These are phyloP conservation scores for Geoglossum cookeanum DNA, from an alignment of 2,329 filamentous ascomycete genomes.

Conservation along the genomic window DNA sequence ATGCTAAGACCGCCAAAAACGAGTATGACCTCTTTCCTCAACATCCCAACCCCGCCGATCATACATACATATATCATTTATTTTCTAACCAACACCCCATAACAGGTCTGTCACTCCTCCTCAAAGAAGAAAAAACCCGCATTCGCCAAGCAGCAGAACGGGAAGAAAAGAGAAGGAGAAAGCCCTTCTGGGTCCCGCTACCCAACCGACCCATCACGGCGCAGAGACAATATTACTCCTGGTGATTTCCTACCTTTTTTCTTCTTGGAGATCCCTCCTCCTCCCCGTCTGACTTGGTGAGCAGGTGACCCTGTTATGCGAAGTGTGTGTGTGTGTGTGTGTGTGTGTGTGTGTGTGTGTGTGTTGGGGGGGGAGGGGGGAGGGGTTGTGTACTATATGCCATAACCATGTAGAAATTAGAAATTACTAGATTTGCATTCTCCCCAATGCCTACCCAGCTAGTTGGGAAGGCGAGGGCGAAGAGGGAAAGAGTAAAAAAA, in stretches of 20 bases:
- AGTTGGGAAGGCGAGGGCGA: too few relatives aligned
- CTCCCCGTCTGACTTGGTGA: too few relatives aligned
- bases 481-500: too few relatives aligned
- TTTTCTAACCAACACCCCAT: neutral
- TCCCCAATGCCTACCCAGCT: too few relatives aligned
- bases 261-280: too few relatives aligned
- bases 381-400: too few relatives aligned
- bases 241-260: slow-evolving; percentile 33
- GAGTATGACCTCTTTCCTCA: slow-evolving; percentile 33
- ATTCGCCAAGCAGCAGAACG: slow-evolving; percentile 64
- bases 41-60: neutral
- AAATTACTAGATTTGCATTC: too few relatives aligned
- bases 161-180: slow-evolving; percentile 52
- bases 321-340: too few relatives aligned
- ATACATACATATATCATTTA: neutral
- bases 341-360: too few relatives aligned
- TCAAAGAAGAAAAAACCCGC: slow-evolving; percentile 88
- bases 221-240: slow-evolving; percentile 79
- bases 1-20: slow-evolving; percentile 53
- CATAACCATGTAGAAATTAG: too few relatives aligned
- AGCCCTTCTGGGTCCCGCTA: slow-evolving; percentile 70
- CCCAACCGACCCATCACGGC: slow-evolving; percentile 69
- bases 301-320: too few relatives aligned
- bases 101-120: slow-evolving; percentile 52
- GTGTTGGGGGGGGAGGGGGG: too few relatives aligned